Conservation (phyloP, 2,329 filamentous ascomycete species). For the Calonectria pseudoturangicola region DNA sequence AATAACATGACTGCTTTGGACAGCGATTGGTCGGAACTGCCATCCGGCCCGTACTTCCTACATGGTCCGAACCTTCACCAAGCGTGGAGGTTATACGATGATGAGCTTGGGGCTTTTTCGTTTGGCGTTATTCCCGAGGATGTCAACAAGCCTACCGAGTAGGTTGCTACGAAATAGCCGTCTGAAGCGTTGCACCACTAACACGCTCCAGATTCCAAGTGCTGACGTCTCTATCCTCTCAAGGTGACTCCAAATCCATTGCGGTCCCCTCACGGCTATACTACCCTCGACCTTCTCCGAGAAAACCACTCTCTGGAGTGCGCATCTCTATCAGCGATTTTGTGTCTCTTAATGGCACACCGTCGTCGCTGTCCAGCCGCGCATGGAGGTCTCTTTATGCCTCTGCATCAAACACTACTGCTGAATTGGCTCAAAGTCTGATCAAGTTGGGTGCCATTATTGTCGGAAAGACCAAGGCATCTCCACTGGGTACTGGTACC, state of each 20-base stretch:
- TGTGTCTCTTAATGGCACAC: constrained; percentile 66
- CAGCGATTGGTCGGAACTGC: constrained; percentile 53
- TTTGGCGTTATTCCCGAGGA: constrained; percentile 62
- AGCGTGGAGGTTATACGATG: constrained; percentile 64
- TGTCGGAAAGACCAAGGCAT: constrained; percentile 72
- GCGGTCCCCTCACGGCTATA: constrained; percentile 64
- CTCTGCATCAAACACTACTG: constrained; percentile 64
- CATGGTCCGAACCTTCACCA: constrained; percentile 64
- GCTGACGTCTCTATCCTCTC: constrained; percentile 52
- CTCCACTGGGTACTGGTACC: constrained; percentile 65
- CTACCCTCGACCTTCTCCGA: constrained; percentile 50
- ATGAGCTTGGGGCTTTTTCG: constrained; percentile 60
- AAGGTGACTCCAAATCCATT: constrained; percentile 55
- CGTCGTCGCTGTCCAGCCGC: constrained; percentile 74
- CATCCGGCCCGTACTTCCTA: constrained; percentile 64
- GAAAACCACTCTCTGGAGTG: constrained; percentile 61
- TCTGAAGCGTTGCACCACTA: constrained; percentile 23
- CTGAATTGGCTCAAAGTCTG: constrained; percentile 71
- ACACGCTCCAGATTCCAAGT: constrained; percentile 56
- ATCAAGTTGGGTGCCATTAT: constrained; percentile 76
- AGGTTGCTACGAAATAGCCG: not conserved
- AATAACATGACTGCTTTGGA: constrained; percentile 42
- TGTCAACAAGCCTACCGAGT: constrained; percentile 53
- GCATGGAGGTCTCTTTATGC: constrained; percentile 74
- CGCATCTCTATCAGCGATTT: constrained; percentile 61